Evolutionary conservation across 805 yeast species (phyloP), one percentile per base, ranked within the genome.

Genomic region (Teunomyces kruisii): DNA sequence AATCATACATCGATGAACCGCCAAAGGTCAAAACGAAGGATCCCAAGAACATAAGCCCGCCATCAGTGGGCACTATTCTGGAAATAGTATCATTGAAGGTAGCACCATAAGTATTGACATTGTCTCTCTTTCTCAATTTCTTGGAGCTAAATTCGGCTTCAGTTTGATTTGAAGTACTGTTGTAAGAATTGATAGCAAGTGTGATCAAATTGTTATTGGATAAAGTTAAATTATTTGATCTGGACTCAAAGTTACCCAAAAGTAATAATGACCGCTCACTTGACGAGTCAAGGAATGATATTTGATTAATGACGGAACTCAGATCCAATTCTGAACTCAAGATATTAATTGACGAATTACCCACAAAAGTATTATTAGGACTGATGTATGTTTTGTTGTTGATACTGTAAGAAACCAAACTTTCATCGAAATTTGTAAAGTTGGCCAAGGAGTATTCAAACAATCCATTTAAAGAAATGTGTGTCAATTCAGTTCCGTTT

Each of bases 381-480:
- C 58, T 58, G 37, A 70, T 64, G 6, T 49, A 59, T 2, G 59
- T 58, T 26, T 50, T 52, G 6, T 57, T 49, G 19, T 54, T 52
- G 14, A 48, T 51, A 14, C 42, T 43, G 27, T 51, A 51, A 12
- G 55, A 55, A 3, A 70, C 70, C 39, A 55, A 53, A 14, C 40
- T 47, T 39, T 58, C 61, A 16, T 65, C 62, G 42, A 71, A 72
- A 29, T 56, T 40, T 2, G 72, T 68, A 60, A 86, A 88, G 60
- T 90, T 90, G 2, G 78, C 64, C 30, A 82, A 65, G 1, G 88
- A 82, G 62, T 84, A 94, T 65, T 92, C 97, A 58, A 92, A 88
- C 15, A 92, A 55, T 8, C 96, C 96, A 61, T 87, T 86, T 41
- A 91, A 61, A 2, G 72, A 57, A 28, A 81, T 54, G 29, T 59